Conservation (phyloP, 176 grass and related monocot species). For the Echinochloa phyllopogon region DNA sequence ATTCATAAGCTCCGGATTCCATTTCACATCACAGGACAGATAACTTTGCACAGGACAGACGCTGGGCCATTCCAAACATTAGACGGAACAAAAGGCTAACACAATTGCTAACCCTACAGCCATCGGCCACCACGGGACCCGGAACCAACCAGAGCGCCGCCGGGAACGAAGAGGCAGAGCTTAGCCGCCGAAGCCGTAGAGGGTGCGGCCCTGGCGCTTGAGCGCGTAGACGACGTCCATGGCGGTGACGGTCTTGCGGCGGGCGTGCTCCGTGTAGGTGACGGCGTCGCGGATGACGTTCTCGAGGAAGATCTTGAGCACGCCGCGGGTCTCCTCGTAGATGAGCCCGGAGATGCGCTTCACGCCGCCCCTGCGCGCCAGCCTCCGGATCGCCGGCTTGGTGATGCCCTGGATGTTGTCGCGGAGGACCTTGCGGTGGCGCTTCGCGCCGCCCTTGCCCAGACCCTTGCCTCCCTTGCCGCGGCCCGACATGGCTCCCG, state of each 20-base stretch:
- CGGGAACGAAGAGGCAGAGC: no score
- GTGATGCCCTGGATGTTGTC: slow-evolving; percentile 85
- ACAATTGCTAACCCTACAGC: neutral
- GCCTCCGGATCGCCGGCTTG: slow-evolving; percentile 64
- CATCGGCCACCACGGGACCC: no score
- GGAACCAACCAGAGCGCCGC: neutral
- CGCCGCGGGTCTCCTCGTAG: slow-evolving; percentile 76
- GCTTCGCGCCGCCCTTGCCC: slow-evolving; percentile 74
- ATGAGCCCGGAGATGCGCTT: slow-evolving; percentile 73
- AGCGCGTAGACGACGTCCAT: slow-evolving; percentile 83
- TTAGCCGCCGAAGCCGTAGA: slow-evolving; percentile 68
- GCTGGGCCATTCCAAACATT: neutral
- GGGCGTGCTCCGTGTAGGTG: slow-evolving; percentile 75
- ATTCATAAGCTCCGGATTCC: neutral
- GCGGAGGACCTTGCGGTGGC: slow-evolving; percentile 69
- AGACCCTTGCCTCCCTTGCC: slow-evolving; percentile 75
- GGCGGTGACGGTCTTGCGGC: slow-evolving; percentile 81
- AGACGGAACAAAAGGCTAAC: neutral
- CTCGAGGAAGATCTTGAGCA: slow-evolving; percentile 88
- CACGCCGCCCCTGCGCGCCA: slow-evolving; percentile 59
- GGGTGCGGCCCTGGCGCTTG: slow-evolving; percentile 77
- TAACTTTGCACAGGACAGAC: neutral
- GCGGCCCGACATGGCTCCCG: slow-evolving; percentile 40
- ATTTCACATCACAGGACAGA: neutral
- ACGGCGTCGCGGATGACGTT: slow-evolving; percentile 83